Conservation (phyloP, 352 stramenopile genomes). For the Globisporangium recalcitrans region DNA sequence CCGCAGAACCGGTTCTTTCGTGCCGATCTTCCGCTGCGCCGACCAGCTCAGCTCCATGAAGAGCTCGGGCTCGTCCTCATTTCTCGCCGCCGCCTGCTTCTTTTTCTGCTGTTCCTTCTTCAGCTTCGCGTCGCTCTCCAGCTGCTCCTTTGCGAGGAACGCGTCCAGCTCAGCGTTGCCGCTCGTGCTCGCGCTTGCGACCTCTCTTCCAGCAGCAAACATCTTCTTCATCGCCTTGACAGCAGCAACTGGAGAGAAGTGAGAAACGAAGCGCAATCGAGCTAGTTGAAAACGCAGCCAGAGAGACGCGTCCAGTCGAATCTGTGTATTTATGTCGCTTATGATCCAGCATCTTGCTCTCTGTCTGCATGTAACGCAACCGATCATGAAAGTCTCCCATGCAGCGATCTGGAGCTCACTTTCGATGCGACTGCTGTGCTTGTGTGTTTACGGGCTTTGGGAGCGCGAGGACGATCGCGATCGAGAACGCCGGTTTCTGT, state of each 20-base stretch:
- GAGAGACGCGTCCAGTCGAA: neutral
- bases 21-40: conserved; percentile 54
- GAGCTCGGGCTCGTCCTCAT: conserved; percentile 45
- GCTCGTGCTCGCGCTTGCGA: neutral
- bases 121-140: conserved; percentile 31
- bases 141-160: conserved; percentile 47
- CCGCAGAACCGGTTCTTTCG: conserved; percentile 56
- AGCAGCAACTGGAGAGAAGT: neutral
- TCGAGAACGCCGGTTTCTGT: conserved; percentile 5
- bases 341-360: too few species aligned
- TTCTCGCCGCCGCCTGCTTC: conserved; percentile 17
- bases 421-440: neutral
- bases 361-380: neutral
- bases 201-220: conserved; percentile 6
- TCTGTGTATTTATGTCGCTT: conserved; percentile 12
- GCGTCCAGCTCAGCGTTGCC: conserved; percentile 39
- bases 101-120: conserved; percentile 26
- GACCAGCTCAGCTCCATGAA: conserved; percentile 72
- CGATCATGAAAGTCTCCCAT: neutral
- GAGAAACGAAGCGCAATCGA: too few species aligned
- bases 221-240: neutral
- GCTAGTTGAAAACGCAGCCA: neutral
- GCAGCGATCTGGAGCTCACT: neutral
- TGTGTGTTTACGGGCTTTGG: neutral
- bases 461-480: conserved; percentile 6